Evolutionary conservation across 352 stramenopile species (phyloP), one percentile per base, ranked within the genome.

Genomic region (Phytopythium delawarense): DNA sequence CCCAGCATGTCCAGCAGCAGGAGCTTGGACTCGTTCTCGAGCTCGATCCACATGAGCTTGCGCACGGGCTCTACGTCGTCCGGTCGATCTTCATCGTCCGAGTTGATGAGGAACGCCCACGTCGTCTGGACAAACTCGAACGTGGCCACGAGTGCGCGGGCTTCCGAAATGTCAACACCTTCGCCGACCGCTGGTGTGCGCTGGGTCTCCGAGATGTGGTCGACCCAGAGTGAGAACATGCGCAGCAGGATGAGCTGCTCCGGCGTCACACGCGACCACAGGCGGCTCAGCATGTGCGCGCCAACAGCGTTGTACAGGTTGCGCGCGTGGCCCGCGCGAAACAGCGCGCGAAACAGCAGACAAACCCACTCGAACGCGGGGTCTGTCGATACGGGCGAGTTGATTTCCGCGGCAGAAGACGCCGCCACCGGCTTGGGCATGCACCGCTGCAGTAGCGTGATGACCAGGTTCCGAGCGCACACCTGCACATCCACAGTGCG

Each of bases 321-420:
- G 32, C 81, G 87, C 1, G 58, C 62, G 59, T 76, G 76, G 8
- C 72, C 67, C 7, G 71, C 63, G 20, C 73, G 66, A 45, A 92
- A 91, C 4, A 91, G 70, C 9, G 79, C 62, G 18, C 72, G 69
- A 60, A 94, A 94, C 7, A 92, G 46, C 45, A 84, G 57, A 37
- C 71, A 85, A 30, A 94, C 84, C 85, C 85, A 94, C 60, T 94
- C 85, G 25, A 92, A 91, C 23, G 83, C 83, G 23, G 83, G 76
- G 37, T 94, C 83, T 18, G 81, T 39, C 4, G 79, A 61, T 59
- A 87, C 71, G 20, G 37, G 7, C 18, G 51, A 13, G 15, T 59
- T 16, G 63, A 13, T 8, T 23, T 13, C 18, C 9, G 28, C 1
- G 3, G 37, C 7, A 15, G 46, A 6, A 13, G 44, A 34, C 0